Conservation (phyloP, 352 stramenopile genomes). For the Pythium brachiatum region DNA sequence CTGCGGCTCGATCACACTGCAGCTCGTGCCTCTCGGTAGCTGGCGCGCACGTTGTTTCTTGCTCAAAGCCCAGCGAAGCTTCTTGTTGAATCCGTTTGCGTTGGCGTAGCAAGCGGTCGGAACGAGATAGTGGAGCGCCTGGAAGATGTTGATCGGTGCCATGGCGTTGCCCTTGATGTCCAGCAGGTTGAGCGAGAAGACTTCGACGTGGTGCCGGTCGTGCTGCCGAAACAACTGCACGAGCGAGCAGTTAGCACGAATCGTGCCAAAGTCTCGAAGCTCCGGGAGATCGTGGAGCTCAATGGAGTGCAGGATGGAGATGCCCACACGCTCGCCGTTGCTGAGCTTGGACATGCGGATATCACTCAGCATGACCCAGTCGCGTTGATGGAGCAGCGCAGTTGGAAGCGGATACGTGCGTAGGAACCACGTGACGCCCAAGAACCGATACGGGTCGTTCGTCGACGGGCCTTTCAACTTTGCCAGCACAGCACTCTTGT, state of each 20-base stretch:
- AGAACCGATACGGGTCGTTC: constrained; percentile 44
- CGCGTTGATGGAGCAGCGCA: constrained; percentile 14
- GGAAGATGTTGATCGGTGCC: constrained; percentile 11
- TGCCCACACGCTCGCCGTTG: constrained; percentile 42
- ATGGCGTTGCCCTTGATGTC: neutral
- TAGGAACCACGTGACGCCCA: constrained; percentile 45
- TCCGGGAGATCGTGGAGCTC: constrained; percentile 39
- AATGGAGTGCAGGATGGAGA: constrained; percentile 54
- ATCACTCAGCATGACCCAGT: constrained; percentile 23
- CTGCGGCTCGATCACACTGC: neutral
- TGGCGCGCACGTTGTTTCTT: neutral
- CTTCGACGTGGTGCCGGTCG: constrained; percentile 33
- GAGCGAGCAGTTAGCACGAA: constrained; percentile 36
- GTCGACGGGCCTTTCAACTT: constrained; percentile 30
- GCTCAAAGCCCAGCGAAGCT: constrained; percentile 38
- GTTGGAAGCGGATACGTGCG: constrained; percentile 4
- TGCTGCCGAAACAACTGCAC: constrained; percentile 41
- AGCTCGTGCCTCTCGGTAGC: neutral
- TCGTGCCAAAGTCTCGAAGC: constrained; percentile 28
- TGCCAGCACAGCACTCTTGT: constrained; percentile 42
- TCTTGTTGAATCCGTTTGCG: constrained; percentile 39
- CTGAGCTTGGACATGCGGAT: neutral
- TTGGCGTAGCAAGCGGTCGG: constrained; percentile 3
- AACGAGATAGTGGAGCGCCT: constrained; percentile 27
- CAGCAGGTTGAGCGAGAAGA: constrained; percentile 42